These are phyloP conservation scores for Lentinula aciculospora DNA, from an alignment of 768 basidiomycete species.

Conservation along the genomic window DNA sequence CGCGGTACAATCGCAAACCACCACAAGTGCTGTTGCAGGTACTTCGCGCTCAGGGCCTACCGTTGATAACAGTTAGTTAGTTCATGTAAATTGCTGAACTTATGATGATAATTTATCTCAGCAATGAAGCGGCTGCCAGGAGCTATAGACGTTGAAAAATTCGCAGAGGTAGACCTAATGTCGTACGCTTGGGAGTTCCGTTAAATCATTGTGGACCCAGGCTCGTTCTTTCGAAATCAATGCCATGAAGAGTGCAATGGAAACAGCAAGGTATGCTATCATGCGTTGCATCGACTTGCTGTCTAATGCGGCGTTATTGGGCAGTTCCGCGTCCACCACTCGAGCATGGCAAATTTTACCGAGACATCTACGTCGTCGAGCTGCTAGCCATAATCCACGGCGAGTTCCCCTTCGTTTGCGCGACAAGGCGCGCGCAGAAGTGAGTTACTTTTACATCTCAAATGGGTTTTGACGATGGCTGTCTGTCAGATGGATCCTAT, in stretches of 20 bases:
- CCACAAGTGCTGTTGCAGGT: slow-evolving; percentile 27
- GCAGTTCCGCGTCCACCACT: slow-evolving; percentile 64
- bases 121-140: slow-evolving; percentile 60
- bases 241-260: slow-evolving; percentile 87
- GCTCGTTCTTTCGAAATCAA: slow-evolving; percentile 84
- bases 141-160: slow-evolving; percentile 82
- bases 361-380: slow-evolving; percentile 83
- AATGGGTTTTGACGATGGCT: background rate
- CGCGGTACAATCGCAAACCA: slow-evolving; percentile 39
- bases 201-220: slow-evolving; percentile 33
- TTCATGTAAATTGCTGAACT: background rate
- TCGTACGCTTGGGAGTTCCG: background rate
- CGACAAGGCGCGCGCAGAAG: slow-evolving; percentile 79
- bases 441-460: slow-evolving; percentile 23
- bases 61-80: slow-evolving; percentile 34
- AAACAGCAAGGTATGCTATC: slow-evolving; percentile 56
- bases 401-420: slow-evolving; percentile 84
- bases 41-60: slow-evolving; percentile 30
- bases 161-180: slow-evolving; percentile 58
- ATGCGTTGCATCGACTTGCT: background rate
- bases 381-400: slow-evolving; percentile 91
- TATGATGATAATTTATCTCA: slow-evolving; percentile 17
- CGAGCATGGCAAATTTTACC: slow-evolving; percentile 93
- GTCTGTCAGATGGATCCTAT: slow-evolving; percentile 40
- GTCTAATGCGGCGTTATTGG: background rate